Evolutionary conservation across 192 early-diverging fungal genomes (phyloP).

Genomic region (Coemansia sp.): DNA sequence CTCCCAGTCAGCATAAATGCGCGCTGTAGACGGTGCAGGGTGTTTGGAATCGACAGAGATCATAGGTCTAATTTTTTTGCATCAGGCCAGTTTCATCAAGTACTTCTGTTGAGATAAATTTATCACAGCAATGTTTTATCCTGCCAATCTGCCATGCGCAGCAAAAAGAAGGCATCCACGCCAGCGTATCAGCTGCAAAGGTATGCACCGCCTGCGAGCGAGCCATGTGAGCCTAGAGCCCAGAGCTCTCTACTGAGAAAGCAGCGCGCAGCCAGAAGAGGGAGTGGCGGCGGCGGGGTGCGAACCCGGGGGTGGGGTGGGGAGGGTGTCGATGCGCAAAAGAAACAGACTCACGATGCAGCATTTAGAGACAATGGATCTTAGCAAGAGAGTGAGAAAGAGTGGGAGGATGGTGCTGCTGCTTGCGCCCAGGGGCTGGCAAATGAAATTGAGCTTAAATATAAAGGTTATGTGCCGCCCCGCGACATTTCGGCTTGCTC

Average conservation of each 20-base stretch:
- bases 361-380: conserved; percentile 44
- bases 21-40: neutral
- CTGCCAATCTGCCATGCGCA: neutral
- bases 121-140: conserved; percentile 4
- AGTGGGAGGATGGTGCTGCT: neutral
- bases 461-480: conserved; percentile 22
- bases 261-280: neutral
- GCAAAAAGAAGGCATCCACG: neutral
- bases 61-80: neutral
- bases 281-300: conserved; percentile 2
- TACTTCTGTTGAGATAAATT: neutral
- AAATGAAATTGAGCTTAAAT: conserved; percentile 30
- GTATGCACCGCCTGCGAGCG: neutral
- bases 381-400: conserved; percentile 13
- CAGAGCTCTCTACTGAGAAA: neutral
- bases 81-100: neutral
- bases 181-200: conserved; percentile 2
- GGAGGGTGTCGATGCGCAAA: neutral
- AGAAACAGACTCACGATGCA: conserved; percentile 21
- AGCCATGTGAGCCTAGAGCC: conserved; percentile 5
- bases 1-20: neutral
- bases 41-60: neutral
- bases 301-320: conserved; percentile 11
- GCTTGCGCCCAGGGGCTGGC: conserved; percentile 23
- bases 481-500: conserved; percentile 1